A percentile compares a stretch with the other conserved stretches of the same genome.
These are phyloP conservation scores for Apiotrichum domesticum DNA, from an alignment of 1,284 basidiomycete species.

Conservation along the genomic window DNA sequence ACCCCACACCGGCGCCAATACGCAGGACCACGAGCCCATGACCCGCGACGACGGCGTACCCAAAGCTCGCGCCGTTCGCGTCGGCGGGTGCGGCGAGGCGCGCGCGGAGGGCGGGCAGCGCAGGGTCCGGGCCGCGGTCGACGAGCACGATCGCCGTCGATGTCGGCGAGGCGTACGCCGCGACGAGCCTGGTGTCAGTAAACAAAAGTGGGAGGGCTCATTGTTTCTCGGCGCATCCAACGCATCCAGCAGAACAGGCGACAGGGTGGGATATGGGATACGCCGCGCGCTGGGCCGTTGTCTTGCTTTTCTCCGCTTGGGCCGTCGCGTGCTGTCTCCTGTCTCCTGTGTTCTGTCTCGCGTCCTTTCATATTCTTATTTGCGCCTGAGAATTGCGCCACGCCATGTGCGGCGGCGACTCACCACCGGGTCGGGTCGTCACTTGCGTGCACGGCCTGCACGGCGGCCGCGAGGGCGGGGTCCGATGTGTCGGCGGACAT, in stretches of 20 bases:
- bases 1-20: constrained; percentile 26
- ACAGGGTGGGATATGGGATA: too few species aligned
- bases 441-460: constrained; percentile 18
- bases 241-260: too few species aligned
- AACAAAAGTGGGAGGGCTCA: too few species aligned
- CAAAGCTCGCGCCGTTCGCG: constrained; percentile 8
- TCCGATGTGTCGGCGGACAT: constrained; percentile 39
- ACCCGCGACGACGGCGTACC: constrained; percentile 8
- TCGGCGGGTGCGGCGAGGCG: neutral
- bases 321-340: too few species aligned
- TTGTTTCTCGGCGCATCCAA: too few species aligned
- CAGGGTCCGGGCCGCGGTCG: constrained; percentile 23
- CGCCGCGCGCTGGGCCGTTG: too few species aligned
- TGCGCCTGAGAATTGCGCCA: too few species aligned
- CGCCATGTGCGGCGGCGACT: neutral
- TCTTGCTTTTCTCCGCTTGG: too few species aligned
- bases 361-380: too few species aligned
- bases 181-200: constrained; percentile 24
- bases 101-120: constrained; percentile 9
- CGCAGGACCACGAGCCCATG: constrained; percentile 14
- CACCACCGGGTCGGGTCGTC: constrained; percentile 28
- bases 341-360: too few species aligned
- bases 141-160: constrained; percentile 18
- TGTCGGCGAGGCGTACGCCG: constrained; percentile 22
- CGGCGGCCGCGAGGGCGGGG: constrained; percentile 21